Evolutionary conservation across 139 green algal genomes (phyloP).

Genomic region (Chlorella sp.): DNA sequence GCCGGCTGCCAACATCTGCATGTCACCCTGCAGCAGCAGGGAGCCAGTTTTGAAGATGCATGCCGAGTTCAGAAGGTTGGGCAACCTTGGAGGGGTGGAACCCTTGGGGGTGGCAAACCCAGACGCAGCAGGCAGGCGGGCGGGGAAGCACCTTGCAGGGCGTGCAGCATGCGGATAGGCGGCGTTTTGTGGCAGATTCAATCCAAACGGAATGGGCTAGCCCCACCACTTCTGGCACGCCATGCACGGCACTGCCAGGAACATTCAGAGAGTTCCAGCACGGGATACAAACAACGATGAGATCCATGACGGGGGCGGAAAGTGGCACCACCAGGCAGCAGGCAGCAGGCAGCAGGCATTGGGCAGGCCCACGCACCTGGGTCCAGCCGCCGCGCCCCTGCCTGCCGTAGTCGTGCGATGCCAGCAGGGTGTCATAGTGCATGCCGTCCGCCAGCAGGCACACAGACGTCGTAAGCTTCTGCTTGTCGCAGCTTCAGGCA

Average conservation of each 20-base stretch:
- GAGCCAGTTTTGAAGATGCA: neutral
- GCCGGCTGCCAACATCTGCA: neutral
- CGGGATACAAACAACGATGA: too few relatives aligned
- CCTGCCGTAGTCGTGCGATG: neutral
- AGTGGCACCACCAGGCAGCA: too few relatives aligned
- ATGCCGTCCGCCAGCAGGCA: slow-evolving; percentile 6
- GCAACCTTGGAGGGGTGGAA: neutral
- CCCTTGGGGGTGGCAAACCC: neutral
- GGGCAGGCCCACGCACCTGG: neutral
- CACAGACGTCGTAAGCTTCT: neutral
- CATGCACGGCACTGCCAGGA: too few relatives aligned
- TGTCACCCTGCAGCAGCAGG: neutral
- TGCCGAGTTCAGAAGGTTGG: neutral
- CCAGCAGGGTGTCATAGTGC: neutral
- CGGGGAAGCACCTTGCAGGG: too few relatives aligned
- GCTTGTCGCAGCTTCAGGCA: neutral
- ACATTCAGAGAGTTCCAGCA: too few relatives aligned
- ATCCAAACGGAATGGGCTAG: too few relatives aligned
- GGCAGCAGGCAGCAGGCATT: too few relatives aligned
- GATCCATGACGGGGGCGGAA: too few relatives aligned
- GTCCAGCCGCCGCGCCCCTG: neutral
- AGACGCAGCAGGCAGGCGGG: too few relatives aligned
- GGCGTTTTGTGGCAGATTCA: too few relatives aligned
- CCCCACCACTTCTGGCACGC: too few relatives aligned
- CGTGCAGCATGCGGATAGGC: neutral